A percentile compares a stretch with the other conserved stretches of the same genome.
Conservation (phyloP, 257 asterid species). For the Petunia axillaris region DNA sequence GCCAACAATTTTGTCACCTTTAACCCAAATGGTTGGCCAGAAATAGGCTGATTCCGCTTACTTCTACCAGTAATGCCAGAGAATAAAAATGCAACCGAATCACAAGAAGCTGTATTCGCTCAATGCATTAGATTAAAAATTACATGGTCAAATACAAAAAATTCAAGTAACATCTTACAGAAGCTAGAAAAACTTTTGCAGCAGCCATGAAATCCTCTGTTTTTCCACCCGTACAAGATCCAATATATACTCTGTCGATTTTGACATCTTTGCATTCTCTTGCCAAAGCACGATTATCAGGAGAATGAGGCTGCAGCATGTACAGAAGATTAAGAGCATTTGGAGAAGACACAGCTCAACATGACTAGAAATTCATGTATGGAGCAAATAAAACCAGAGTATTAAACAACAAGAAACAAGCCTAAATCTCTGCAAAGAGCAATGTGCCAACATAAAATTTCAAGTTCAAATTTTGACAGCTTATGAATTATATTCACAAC, state of each 20-base stretch:
- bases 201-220: conserved; percentile 99
- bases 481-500: not conserved
- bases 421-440: not conserved
- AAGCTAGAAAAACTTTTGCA: conserved; percentile 87
- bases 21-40: not conserved
- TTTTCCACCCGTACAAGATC: conserved; percentile 99
- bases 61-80: not conserved
- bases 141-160: not conserved
- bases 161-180: conserved; percentile 49
- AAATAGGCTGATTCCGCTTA: not conserved
- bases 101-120: not conserved
- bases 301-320: conserved; percentile 91
- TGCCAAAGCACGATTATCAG: conserved; percentile 98
- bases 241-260: conserved; percentile 92
- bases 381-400: not conserved
- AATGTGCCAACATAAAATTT: not conserved
- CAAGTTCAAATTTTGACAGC: not conserved
- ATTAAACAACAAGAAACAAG: not conserved
- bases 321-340: not conserved
- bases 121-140: not conserved
- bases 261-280: conserved; percentile 97
- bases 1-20: not conserved
- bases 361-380: not conserved
- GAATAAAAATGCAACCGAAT: not conserved
- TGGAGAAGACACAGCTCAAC: not conserved